Percentiles rank a stretch among this genome's conserved stretches.
These are phyloP conservation scores for Udeniomyces megalosporus DNA, from an alignment of 768 basidiomycete species.

Conservation along the genomic window DNA sequence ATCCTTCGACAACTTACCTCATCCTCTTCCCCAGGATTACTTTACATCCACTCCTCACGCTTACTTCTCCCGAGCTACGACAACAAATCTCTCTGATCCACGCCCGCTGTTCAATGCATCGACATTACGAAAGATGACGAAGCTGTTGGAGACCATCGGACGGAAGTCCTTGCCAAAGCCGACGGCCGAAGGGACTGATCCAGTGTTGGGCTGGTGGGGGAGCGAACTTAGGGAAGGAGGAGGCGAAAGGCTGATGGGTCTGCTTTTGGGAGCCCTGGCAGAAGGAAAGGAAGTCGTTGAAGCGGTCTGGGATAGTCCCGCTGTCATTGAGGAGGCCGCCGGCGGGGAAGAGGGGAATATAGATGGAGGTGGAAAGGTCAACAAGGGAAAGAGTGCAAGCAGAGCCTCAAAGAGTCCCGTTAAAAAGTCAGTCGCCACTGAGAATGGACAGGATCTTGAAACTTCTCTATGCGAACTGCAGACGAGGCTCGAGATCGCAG, in stretches of 20 bases:
- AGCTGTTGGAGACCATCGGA: slow-evolving; percentile 49
- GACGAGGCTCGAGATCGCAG: slow-evolving; percentile 42
- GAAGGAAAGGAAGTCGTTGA: slow-evolving; percentile 41
- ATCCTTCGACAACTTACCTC: slow-evolving; percentile 53
- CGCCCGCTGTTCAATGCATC: background rate
- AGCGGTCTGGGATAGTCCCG: background rate
- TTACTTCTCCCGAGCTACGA: background rate
- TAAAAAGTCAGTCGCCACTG: background rate
- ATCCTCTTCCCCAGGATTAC: slow-evolving; percentile 43
- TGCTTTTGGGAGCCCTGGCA: slow-evolving; percentile 41
- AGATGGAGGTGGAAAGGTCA: slow-evolving; percentile 32
- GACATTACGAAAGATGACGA: slow-evolving; percentile 41
- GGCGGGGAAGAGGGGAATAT: slow-evolving; percentile 30
- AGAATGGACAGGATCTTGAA: slow-evolving; percentile 24
- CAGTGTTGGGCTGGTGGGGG: slow-evolving; percentile 23
- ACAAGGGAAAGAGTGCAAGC: slow-evolving; percentile 32
- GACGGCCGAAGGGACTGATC: slow-evolving; percentile 29
- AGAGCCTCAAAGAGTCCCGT: background rate
- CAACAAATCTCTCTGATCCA: background rate
- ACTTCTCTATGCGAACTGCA: slow-evolving; percentile 40
- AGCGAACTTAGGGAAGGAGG: background rate
- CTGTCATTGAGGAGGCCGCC: background rate
- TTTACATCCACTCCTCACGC: slow-evolving; percentile 1
- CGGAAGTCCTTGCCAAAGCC: too few relatives aligned
- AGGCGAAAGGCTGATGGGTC: background rate